A percentile compares a stretch with the other conserved stretches of the same genome.
phyloP scores from a whole-genome alignment of 805 yeast species.

The Teunomyces funiuensis region DNA sequence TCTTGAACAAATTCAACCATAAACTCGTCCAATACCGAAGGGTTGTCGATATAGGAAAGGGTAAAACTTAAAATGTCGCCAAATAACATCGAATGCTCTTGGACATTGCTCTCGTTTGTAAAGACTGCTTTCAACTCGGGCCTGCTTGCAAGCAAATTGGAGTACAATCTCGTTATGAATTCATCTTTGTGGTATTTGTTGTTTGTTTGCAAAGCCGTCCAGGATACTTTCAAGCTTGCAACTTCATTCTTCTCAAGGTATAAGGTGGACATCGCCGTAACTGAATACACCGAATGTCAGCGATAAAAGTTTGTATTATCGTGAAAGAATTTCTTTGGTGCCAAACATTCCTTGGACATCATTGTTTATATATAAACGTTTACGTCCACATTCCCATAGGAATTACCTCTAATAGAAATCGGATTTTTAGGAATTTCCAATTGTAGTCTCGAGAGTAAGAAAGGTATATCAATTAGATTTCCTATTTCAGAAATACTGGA shows the following conservation, averaged over 20 bases:
- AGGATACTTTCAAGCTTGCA: conserved; percentile 27
- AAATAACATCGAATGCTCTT: conserved; percentile 34
- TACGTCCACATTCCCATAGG: neutral
- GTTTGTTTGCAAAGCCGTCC: conserved; percentile 32
- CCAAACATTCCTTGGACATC: no score
- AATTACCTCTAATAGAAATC: conserved; percentile 4
- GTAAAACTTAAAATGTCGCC: conserved; percentile 35
- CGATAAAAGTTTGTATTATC: neutral
- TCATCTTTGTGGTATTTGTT: conserved; percentile 29
- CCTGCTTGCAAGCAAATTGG: conserved; percentile 34
- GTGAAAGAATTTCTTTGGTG: conserved; percentile 1
- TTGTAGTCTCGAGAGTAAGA: neutral
- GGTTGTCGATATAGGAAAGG: conserved; percentile 31
- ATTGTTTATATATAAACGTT: conserved; percentile 3
- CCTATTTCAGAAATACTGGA: conserved; percentile 8
- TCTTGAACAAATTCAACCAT: conserved; percentile 32
- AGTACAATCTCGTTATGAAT: conserved; percentile 31
- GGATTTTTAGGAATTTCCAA: neutral
- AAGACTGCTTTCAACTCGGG: conserved; percentile 23
- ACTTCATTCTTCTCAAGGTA: conserved; percentile 15
- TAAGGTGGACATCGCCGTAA: conserved; percentile 2
- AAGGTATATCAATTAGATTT: conserved; percentile 7
- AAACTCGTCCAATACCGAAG: conserved; percentile 30
- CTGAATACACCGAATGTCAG: no score
- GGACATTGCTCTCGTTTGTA: conserved; percentile 23